Base-by-base conservation (phyloP, 1,284 basidiomycete species). In the Tylopilus sp. region DNA sequence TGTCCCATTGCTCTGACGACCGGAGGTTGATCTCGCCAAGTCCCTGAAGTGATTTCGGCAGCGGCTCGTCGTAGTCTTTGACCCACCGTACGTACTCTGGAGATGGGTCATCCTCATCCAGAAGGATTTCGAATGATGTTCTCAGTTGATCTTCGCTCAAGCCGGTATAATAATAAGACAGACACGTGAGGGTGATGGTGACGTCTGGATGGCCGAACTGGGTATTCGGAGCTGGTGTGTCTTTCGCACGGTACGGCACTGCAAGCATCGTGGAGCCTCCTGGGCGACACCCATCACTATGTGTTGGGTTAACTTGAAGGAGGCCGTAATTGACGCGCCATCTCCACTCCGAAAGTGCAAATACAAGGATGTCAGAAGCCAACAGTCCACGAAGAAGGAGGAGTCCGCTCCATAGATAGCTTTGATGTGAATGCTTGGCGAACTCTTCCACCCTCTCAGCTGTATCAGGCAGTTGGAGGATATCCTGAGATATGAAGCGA, bases 131-230 rank as follows among this genome's bases (percentile, higher is more conserved):
- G 56, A 88, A 85, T 61, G 76, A 79, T 7, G 61, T 54, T 32
- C 72, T 70, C 4, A 87, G 64, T 62, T 87, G 81, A 2, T 72
- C 57, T 10, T 74, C 62, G 0, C 70, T 75, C 41, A 88, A 77
- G 6, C 87, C 86, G 7, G 73, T 71, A 57, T 87, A 85, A 58
- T 86, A 86, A 64, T 87, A 87, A 8, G 78, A 80, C n/a, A 87
- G 74, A 62, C 81, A 86, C 0, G 86, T 87, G 22, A 87, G 75
- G 10, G 77, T 64, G 56, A 87, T 74, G 2, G 80, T 79, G 29
- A 87, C 77, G 39, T 88, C 86, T 3, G 86, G 86, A 70, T 87
- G 86, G 3, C 84, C 85, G 58, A 87, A 87, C 59, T 88, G 84
- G 24, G 86, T 83, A 56, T 81, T 76, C 15, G 74, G 58, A n/a